phyloP scores from a whole-genome alignment of 371 early-diverging fungal species.

The Mucor irregularis region DNA sequence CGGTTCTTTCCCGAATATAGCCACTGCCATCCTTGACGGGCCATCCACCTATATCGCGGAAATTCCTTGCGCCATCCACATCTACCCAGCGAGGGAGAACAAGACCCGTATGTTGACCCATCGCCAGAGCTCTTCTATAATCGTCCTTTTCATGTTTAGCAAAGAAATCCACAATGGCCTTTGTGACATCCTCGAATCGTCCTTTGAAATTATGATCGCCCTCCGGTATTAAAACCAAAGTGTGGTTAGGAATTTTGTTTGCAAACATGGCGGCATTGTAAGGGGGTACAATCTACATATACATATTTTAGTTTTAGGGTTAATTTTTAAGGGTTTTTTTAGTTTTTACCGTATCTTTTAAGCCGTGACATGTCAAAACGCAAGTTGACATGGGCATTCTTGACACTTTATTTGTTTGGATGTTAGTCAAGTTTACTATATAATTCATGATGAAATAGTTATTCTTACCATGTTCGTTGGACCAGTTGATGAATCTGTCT shows the following conservation, averaged over 20 bases:
- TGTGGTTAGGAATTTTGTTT: slow-evolving; percentile 52
- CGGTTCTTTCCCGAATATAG: slow-evolving; percentile 46
- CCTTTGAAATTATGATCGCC: slow-evolving; percentile 61
- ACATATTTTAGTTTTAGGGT: not conserved
- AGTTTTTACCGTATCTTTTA: slow-evolving; percentile 48
- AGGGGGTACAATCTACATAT: slow-evolving; percentile 54
- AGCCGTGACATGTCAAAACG: slow-evolving; percentile 61
- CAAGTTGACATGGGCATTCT: slow-evolving; percentile 59
- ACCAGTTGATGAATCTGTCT: slow-evolving; percentile 36
- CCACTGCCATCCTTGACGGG: slow-evolving; percentile 40
- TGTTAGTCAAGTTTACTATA: not conserved
- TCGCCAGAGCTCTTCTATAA: slow-evolving; percentile 29
- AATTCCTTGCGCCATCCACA: slow-evolving; percentile 65
- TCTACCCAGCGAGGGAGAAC: slow-evolving; percentile 45
- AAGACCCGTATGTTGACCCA: slow-evolving; percentile 31
- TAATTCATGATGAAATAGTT: not conserved
- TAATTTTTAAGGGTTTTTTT: not conserved
- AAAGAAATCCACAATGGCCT: slow-evolving; percentile 43
- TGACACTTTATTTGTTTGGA: slow-evolving; percentile 18
- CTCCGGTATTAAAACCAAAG: slow-evolving; percentile 51
- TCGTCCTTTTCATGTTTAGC: slow-evolving; percentile 39
- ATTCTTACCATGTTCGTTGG: slow-evolving; percentile 40
- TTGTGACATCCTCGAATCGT: slow-evolving; percentile 44
- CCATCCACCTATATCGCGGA: slow-evolving; percentile 65
- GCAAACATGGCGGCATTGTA: slow-evolving; percentile 57